These are phyloP conservation scores for Cercophora sp. DNA, from an alignment of 495 filamentous ascomycete genomes.

Conservation along the genomic window DNA sequence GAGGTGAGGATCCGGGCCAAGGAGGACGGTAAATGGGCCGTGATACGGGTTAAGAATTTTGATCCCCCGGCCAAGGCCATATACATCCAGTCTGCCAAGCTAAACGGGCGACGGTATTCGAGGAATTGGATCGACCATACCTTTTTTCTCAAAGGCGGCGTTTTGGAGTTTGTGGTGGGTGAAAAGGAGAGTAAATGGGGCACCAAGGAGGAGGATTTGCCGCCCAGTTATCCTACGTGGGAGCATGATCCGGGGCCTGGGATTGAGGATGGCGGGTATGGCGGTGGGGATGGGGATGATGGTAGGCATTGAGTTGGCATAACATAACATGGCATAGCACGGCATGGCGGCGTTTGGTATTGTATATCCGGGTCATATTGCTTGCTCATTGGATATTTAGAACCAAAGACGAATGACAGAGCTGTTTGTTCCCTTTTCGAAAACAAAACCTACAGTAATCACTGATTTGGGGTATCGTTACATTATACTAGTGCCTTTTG, in stretches of 20 bases:
- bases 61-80: conserved; percentile 50
- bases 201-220: conserved; percentile 57
- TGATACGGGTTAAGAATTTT: conserved; percentile 55
- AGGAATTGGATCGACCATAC: conserved; percentile 71
- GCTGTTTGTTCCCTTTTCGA: background rate
- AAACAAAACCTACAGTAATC: no score
- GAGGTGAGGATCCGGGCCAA: conserved; percentile 51
- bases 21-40: conserved; percentile 44
- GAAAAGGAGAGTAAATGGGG: conserved; percentile 64
- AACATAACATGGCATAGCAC: no score
- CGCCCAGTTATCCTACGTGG: conserved; percentile 48
- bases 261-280: background rate
- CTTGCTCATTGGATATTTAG: background rate
- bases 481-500: background rate
- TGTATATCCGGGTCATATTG: background rate
- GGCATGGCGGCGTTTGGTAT: background rate
- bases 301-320: background rate
- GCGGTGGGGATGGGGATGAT: background rate
- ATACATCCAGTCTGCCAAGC: conserved; percentile 63
- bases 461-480: background rate
- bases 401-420: background rate
- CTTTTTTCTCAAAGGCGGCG: conserved; percentile 64
- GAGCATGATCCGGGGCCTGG: background rate
- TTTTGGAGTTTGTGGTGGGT: conserved; percentile 62
- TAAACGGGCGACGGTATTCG: conserved; percentile 60